A percentile compares a stretch with the other conserved stretches of the same genome.
phyloP scores from a whole-genome alignment of 345 rosid species.

The Ceriops tagal region DNA sequence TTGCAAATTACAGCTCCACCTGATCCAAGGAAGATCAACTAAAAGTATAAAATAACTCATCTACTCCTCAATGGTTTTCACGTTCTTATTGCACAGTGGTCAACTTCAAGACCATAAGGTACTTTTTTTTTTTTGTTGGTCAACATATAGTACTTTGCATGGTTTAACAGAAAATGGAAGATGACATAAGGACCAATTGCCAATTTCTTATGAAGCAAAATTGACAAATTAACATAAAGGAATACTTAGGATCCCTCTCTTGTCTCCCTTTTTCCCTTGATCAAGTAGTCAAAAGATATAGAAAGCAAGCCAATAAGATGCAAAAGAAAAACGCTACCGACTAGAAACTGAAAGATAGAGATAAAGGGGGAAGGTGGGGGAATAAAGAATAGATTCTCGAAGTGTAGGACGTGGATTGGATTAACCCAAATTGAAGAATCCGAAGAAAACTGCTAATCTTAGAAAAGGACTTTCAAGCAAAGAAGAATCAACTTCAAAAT shows the following conservation, averaged over 20 bases:
- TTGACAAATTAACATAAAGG: not conserved
- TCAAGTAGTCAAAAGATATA: not conserved
- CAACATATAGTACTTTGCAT: not conserved
- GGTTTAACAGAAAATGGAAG: not conserved
- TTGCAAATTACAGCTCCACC: not conserved
- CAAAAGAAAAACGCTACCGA: conserved; percentile 10
- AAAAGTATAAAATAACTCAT: not conserved
- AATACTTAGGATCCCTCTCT: not conserved
- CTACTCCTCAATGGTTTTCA: not conserved
- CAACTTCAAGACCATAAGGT: not conserved
- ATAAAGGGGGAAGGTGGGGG: no score
- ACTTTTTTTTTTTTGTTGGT: not conserved
- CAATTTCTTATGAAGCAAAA: conserved; percentile 3
- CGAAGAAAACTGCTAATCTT: conserved; percentile 20
- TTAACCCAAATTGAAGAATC: conserved; percentile 25
- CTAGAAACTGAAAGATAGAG: no score
- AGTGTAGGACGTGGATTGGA: not conserved
- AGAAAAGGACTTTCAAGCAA: conserved; percentile 12
- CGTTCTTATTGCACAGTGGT: not conserved
- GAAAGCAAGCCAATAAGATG: conserved; percentile 23
- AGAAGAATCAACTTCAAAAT: conserved; percentile 10
- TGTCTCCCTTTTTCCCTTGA: not conserved
- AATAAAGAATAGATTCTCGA: not conserved
- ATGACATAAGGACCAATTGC: not conserved
- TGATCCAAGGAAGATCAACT: not conserved